Base-by-base conservation (phyloP, 305 asterid species). In the Petunia hybrid region DNA sequence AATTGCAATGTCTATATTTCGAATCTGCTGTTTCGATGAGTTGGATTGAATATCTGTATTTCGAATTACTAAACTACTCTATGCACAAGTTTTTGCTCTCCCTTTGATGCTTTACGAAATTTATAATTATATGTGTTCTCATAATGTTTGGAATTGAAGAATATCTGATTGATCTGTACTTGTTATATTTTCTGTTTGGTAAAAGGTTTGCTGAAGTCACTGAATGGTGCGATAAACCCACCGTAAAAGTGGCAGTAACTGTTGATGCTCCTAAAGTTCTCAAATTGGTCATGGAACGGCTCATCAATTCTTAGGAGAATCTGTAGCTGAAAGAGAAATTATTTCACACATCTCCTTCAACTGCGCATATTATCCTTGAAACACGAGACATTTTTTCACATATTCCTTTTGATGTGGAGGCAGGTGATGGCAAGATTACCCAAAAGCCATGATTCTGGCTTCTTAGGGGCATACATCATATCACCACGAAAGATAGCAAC, bases 161-260 rank as follows among this genome's bases (percentile, higher is more conserved):
- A 73, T 73, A 48, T 71, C 31, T 71, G 62, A 71, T 48, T 46
- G 43, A 51, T 48, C 41, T 43, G 48, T 63, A 7, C 85, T 83
- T 13, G 79, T 42, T 10, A 31, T 45, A 43, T 82, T 71, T 39
- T 83, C 84, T 79, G 61, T 22, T 53, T 71, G 55, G 76, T 36
- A 79, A 66, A 71, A 91, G 99, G 91, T 92, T 95, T 65, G 95
- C 16, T 60, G 98, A 92, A 91, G 91, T 91, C 36, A 91, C 92
- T 39, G 97, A 91, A 81, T 95, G 99, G 98, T 73, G 92, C 1
- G 92, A 90, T 84, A 92, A 89, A 88, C 98, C 98, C 35, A 65
- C 95, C 3, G 97, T 96, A 45, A 94, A 95, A 84, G 97, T 95
- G 81, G 99, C 99, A 0, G 98, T 95, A 45, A 94, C 99, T 9